These are phyloP conservation scores for Candida namnaoensis DNA, from an alignment of 805 yeast species.

Conservation along the genomic window DNA sequence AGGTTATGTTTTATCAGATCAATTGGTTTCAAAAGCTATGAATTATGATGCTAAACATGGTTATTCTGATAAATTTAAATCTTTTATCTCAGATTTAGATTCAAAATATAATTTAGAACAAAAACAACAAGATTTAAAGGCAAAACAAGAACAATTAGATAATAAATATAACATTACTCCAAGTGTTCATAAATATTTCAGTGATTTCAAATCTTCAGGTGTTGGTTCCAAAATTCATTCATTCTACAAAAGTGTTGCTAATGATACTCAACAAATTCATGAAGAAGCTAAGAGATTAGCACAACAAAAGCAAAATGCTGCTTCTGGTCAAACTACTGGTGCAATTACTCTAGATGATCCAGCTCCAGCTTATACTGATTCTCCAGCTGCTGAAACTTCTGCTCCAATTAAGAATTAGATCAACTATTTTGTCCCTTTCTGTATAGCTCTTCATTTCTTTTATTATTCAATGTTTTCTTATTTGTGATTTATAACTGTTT, in stretches of 20 bases:
- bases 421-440: too few relatives aligned
- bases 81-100: conserved; percentile 48
- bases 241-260: conserved; percentile 47
- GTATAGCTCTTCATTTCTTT: too few relatives aligned
- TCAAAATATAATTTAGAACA: conserved; percentile 47
- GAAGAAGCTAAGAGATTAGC: conserved; percentile 68
- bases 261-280: conserved; percentile 58
- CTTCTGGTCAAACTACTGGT: conserved; percentile 7
- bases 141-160: conserved; percentile 29
- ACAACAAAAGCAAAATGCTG: conserved; percentile 22
- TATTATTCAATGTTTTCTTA: too few relatives aligned
- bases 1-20: conserved; percentile 65
- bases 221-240: conserved; percentile 51
- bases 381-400: too few relatives aligned
- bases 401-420: too few relatives aligned
- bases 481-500: too few relatives aligned
- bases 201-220: conserved; percentile 25
- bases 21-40: conserved; percentile 49
- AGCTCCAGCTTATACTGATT: conserved; percentile 11
- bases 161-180: conserved; percentile 31
- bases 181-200: conserved; percentile 25
- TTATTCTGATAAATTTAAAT: conserved; percentile 42
- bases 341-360: conserved; percentile 21
- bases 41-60: conserved; percentile 62
- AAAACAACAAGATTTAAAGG: conserved; percentile 24